Evolutionary conservation across 495 filamentous ascomycete species (phyloP).

Genomic region (Talaromyces stipitatus): DNA sequence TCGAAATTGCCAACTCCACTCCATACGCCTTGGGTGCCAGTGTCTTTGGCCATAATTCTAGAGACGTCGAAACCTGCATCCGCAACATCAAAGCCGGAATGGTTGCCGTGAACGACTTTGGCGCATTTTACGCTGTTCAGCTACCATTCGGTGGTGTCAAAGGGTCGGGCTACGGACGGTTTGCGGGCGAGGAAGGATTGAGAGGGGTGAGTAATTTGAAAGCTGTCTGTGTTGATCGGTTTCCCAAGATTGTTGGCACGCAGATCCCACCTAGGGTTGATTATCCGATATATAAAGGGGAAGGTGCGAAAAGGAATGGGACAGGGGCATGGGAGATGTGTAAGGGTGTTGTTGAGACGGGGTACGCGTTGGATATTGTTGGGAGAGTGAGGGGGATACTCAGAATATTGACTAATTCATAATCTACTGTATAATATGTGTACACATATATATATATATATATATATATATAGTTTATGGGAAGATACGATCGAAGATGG

Average conservation of each 20-base stretch:
- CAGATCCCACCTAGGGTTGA: conserved; percentile 68
- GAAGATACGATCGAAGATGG: neutral
- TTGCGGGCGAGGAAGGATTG: conserved; percentile 86
- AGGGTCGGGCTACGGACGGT: conserved; percentile 86
- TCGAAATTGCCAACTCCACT: conserved; percentile 68
- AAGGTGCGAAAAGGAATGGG: conserved; percentile 43
- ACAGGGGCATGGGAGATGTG: conserved; percentile 50
- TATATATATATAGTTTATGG: neutral
- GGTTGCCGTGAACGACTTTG: conserved; percentile 94
- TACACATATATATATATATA: conserved; percentile 1
- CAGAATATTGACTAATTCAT: conserved; percentile 34
- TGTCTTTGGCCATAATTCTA: conserved; percentile 60
- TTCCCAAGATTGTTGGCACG: conserved; percentile 50
- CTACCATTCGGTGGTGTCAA: conserved; percentile 85
- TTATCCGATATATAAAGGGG: conserved; percentile 60
- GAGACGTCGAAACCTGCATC: conserved; percentile 51
- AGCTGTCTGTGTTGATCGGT: conserved; percentile 72
- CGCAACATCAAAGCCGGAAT: conserved; percentile 71
- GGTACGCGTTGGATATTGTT: conserved; percentile 46
- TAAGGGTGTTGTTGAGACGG: conserved; percentile 54
- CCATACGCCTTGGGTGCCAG: conserved; percentile 71
- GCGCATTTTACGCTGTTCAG: conserved; percentile 82
- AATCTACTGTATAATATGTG: neutral
- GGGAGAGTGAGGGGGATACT: conserved; percentile 42
- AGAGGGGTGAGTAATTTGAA: conserved; percentile 80